Base-by-base conservation (phyloP, 331 rosid species). In the Quercus tomentella region DNA sequence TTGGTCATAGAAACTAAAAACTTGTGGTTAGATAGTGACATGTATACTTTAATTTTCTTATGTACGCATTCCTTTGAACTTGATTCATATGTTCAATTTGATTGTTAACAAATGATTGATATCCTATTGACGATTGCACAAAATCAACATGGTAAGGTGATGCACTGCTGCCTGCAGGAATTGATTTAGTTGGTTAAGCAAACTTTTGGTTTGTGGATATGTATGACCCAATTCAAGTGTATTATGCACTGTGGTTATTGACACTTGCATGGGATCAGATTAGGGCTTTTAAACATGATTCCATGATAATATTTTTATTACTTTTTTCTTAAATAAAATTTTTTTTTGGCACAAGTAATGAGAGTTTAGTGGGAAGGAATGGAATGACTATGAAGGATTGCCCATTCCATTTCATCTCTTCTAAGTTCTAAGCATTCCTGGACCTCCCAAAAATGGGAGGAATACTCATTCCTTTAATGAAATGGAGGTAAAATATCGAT, bases 1-100 rank as follows among this genome's bases (percentile, higher is more conserved):
- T 95, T 84, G 66, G 97, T 88, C 18, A 10, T 56, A 70, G 25
- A 51, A 18, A 26, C 70, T 28, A 65, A 65, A 30, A 23, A 65
- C 70, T 30, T 65, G 70, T 65, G n/a, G 70, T 30, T 30, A 14
- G 43, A 30, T 65, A 18, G 22, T 65, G 43, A 30, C 70, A 2
- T 41, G 14, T 18, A 7, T 30, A 16, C 14, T 65, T 17, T 58
- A 26, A 30, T 30, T 65, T 65, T 1, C 18, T 28, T 62, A 28
- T 22, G 66, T 6, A 26, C 1, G 18, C 11, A 23, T 60, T 63
- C 16, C 37, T 67, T 35, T 14, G 54, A 66, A 33, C 10, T 66
- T 33, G 23, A 66, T 31, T 31, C 0, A 2, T 66, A 66, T 66
- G 4, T 66, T 63, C 23, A 30, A 18, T 9, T 22, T 35, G 49